Evolutionary conservation across 768 basidiomycete species (phyloP), one percentile per base, ranked within the genome.

Genomic region (Mycena albidolilacea): DNA sequence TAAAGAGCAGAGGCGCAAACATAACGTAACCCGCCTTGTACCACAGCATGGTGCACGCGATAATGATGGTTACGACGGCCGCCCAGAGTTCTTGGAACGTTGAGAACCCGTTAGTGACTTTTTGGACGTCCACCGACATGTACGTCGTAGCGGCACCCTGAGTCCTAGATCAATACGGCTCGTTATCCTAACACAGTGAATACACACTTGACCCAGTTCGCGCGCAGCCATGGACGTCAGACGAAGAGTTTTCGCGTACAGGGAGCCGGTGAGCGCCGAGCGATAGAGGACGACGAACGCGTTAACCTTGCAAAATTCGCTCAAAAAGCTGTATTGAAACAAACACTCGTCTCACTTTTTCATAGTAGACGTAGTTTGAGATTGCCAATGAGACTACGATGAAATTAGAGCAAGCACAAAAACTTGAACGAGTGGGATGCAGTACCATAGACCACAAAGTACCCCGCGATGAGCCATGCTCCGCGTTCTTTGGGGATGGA

Each of bases 81-180:
- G 72, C 38, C 72, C 72, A 73, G 55, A 73, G 64, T 15, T 69
- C 72, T 5, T 73, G 72, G 7, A 65, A 43, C 7, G 50, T 64
- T n/a, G 21, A 12, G 59, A 73, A 69, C 3, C 72, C 72, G 14
- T 5, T 9, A 41, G 68, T 69, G 35, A 62, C 68, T 15, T 73
- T 73, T 11, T 73, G 64, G 58, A 73, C 66, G 71, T 72, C 71
- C 19, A 72, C 71, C 17, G 71, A 67, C 71, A 72, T 72, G 66
- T 72, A 72, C 4, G 70, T 71, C 50, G 70, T 71, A 1, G 64
- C 70, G 11, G 70, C 70, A 11, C 70, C 70, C 64, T 71, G 30
- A 6, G 14, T 12, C 9, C 3, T 17, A 4, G 19, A 21, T 41
- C 43, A 30, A 35, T 35, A 12, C n/a, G 23, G 59, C 2, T 38